These are phyloP conservation scores for Lichtheimia ramosa DNA, from an alignment of 371 early-diverging fungal species.

Conservation along the genomic window DNA sequence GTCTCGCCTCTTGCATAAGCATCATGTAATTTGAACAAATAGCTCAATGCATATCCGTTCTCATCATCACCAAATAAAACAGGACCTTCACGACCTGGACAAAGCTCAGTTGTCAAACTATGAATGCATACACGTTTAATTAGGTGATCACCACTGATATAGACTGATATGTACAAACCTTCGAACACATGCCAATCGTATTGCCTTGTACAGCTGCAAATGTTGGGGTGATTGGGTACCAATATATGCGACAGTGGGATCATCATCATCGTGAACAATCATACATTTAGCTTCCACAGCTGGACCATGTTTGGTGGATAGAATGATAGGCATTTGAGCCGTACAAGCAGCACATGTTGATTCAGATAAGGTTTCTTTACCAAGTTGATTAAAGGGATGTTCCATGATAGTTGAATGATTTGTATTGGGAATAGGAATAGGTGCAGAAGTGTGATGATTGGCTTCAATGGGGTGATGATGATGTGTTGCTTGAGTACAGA, in stretches of 20 bases:
- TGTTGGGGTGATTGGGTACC: constrained; percentile 51
- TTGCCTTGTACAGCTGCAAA: constrained; percentile 51
- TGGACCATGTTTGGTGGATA: constrained; percentile 17
- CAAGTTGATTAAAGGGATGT: too few relatives aligned
- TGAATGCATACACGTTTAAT: neutral
- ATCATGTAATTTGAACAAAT: constrained; percentile 73
- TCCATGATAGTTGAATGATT: constrained; percentile 11
- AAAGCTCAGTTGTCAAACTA: constrained; percentile 69
- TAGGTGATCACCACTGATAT: too few relatives aligned
- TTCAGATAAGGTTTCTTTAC: neutral
- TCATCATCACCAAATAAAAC: constrained; percentile 75
- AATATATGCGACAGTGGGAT: constrained; percentile 43
- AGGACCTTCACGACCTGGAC: constrained; percentile 72
- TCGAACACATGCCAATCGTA: constrained; percentile 62
- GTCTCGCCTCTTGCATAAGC: constrained; percentile 70
- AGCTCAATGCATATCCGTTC: constrained; percentile 71
- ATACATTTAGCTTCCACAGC: constrained; percentile 40
- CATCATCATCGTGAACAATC: constrained; percentile 46
- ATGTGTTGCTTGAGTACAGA: constrained; percentile 58
- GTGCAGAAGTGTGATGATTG: neutral
- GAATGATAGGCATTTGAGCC: constrained; percentile 42
- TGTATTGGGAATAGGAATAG: constrained; percentile 1
- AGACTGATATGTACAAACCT: constrained; percentile 28
- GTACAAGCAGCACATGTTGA: constrained; percentile 48
- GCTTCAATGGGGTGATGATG: constrained; percentile 5